Conservation (phyloP, 2,329 filamentous ascomycete species). For the Ascochyta rabiei region DNA sequence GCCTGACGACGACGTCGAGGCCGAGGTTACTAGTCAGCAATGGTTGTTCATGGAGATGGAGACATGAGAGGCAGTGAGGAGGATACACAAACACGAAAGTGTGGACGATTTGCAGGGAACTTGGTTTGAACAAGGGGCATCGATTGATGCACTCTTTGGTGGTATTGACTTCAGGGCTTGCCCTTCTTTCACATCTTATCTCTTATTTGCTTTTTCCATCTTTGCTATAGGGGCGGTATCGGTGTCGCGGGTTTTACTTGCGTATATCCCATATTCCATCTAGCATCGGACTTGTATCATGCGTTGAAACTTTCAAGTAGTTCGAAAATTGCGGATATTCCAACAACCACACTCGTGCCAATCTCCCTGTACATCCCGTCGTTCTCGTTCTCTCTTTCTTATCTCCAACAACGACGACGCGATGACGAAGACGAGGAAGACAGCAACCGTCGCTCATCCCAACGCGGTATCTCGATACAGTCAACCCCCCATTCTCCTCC, state of each 20-base stretch:
- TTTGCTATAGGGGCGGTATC: neutral
- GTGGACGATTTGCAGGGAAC: slow-evolving; percentile 3
- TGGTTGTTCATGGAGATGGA: slow-evolving; percentile 94
- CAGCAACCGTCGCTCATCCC: too few relatives aligned
- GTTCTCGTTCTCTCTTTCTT: too few relatives aligned
- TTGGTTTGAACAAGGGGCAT: neutral
- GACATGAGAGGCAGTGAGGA: slow-evolving; percentile 57
- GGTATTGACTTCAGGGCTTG: neutral
- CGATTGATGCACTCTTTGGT: neutral
- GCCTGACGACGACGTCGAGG: slow-evolving; percentile 52
- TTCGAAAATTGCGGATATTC: too few relatives aligned
- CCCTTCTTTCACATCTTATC: neutral
- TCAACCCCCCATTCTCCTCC: too few relatives aligned
- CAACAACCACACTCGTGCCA: too few relatives aligned
- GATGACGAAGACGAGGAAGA: too few relatives aligned
- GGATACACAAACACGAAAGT: neutral
- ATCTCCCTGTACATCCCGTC: too few relatives aligned
- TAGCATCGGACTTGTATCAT: neutral
- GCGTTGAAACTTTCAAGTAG: neutral
- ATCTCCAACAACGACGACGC: too few relatives aligned
- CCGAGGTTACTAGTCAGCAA: slow-evolving; percentile 67
- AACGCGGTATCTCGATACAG: too few relatives aligned
- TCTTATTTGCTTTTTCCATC: neutral
- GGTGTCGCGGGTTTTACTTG: neutral
- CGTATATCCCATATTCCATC: neutral